Conservation (phyloP, 352 stramenopile genomes). For the Phytophthora pini region DNA sequence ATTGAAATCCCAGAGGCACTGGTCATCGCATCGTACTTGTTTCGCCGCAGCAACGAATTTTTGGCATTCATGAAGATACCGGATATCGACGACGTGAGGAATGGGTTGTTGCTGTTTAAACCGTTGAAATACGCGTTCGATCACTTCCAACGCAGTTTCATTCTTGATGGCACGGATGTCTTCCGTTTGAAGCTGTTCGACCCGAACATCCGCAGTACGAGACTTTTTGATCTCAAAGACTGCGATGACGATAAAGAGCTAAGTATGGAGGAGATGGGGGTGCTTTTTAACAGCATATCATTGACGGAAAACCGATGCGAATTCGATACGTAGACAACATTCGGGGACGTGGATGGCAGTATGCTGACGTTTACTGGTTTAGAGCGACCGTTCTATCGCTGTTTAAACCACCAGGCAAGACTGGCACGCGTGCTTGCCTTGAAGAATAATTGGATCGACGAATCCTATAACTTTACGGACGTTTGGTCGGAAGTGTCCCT, state of each 20-base stretch:
- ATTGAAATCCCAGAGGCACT: conserved; percentile 19
- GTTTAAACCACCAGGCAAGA: conserved; percentile 33
- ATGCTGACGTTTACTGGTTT: conserved; percentile 11
- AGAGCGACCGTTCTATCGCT: conserved; percentile 29
- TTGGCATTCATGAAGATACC: conserved; percentile 23
- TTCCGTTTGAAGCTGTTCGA: conserved; percentile 1
- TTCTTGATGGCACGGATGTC: not conserved
- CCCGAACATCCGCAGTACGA: too few relatives aligned
- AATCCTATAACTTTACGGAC: conserved; percentile 24
- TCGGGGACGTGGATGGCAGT: not conserved
- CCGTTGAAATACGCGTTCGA: conserved; percentile 16
- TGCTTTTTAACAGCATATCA: conserved; percentile 9
- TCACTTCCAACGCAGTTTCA: too few relatives aligned
- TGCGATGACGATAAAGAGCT: too few relatives aligned
- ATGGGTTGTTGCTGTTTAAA: conserved; percentile 34
- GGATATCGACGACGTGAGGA: conserved; percentile 33
- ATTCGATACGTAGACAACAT: conserved; percentile 7
- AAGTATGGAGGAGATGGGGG: not conserved
- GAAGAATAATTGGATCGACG: conserved; percentile 24
- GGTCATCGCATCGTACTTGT: not conserved
- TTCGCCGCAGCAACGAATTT: too few relatives aligned
- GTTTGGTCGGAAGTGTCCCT: conserved; percentile 10
- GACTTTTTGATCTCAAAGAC: too few relatives aligned
- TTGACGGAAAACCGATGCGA: conserved; percentile 2
- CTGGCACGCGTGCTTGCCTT: conserved; percentile 24